phyloP scores from a whole-genome alignment of 345 rosid genomes.

The Syzygium aqueum region DNA sequence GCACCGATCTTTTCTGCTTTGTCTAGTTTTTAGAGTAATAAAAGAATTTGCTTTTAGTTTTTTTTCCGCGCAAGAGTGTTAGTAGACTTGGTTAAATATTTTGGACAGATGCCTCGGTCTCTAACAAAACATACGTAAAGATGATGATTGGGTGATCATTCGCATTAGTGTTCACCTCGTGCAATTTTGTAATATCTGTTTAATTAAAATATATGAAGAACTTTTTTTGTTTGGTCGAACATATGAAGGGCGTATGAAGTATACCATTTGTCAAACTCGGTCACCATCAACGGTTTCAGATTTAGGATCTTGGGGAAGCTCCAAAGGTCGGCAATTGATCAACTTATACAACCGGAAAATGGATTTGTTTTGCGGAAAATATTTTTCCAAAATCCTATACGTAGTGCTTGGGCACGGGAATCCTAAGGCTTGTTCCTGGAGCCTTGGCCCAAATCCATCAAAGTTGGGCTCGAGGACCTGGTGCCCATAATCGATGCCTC shows the following conservation, averaged over 20 bases:
- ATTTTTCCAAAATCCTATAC: too few relatives aligned
- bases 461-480: background rate
- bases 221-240: background rate
- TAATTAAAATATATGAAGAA: background rate
- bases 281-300: background rate
- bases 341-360: background rate
- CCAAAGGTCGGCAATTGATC: background rate
- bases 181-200: background rate
- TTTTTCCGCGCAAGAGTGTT: background rate
- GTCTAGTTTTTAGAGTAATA: background rate
- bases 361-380: background rate
- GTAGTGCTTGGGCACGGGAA: background rate
- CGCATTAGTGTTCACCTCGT: background rate
- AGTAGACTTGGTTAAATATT: background rate
- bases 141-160: background rate
- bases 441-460: background rate
- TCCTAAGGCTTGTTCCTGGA: fast-evolving
- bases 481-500: too few relatives aligned
- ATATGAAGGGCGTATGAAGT: background rate
- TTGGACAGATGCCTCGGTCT: background rate
- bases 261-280: background rate
- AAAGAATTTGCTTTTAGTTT: background rate
- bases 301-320: background rate
- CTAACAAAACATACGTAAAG: background rate
- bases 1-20: background rate